Evolutionary conservation across 2,329 filamentous ascomycete genomes (phyloP), one percentile per base, ranked within the genome.

Genomic region (Fusarium sp.): DNA sequence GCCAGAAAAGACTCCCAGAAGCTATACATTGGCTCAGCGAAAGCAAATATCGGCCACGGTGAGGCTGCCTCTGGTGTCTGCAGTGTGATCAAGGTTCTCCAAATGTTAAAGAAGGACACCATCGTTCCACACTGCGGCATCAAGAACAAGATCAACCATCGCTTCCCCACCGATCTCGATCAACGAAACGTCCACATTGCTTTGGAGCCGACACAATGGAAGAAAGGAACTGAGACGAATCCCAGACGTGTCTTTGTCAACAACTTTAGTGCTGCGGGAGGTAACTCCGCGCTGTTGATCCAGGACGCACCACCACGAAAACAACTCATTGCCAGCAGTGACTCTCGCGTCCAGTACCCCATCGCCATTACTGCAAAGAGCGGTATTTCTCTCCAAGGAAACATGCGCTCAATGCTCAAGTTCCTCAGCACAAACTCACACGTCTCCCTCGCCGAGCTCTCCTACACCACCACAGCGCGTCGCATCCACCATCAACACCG

Each of bases 181-280:
- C 55, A 81, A n/a, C 79, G 85, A 0, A 82, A 84, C 26, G 78
- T 86, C 0, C 84, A 86, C 60, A 90, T 92, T 74, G 86, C 88
- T 5, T 85, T 87, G 66, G 83, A 89, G 67, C 78, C 84, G 50
- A 87, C 85, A 1, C 81, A 84, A 0, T 86, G 89, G 80, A 82
- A 80, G 84, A 75, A 75, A 74, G 69, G 51, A 0, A 42, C 16
- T 9, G 31, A 83, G 26, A 84, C 14, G 5, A 85, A 83, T 71
- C 84, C 83, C 0, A 82, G 86, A 48, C 80, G 85, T 7, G 81
- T 87, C 14, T 87, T 89, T 73, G 81, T 92, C 68, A 93, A 93
- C 81, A 92, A 92, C 81, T 93, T 92, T 76, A 89, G 88, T 70
- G 92, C 92, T 12, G 91, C 91, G 45, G 92, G 92, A 73, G 91